These are phyloP conservation scores for Zymoseptoria brevis DNA, from an alignment of 2,329 filamentous ascomycete genomes.

Conservation along the genomic window DNA sequence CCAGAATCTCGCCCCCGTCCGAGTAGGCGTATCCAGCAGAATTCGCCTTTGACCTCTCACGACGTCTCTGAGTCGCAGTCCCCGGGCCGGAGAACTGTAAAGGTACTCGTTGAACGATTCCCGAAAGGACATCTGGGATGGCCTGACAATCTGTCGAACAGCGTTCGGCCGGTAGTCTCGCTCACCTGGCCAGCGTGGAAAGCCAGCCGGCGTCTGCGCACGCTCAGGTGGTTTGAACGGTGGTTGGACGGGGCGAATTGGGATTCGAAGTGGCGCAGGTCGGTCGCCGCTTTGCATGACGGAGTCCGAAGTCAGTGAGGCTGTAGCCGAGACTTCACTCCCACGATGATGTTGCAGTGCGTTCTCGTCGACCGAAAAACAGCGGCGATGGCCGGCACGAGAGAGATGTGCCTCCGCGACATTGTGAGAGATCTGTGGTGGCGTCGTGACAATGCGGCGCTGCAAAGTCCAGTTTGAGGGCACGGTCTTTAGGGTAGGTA, in stretches of 20 bases:
- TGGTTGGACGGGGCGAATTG: constrained; percentile 10
- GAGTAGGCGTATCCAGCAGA: neutral
- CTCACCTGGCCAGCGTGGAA: constrained; percentile 24
- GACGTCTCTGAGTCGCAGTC: neutral
- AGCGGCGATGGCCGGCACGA: constrained; percentile 6
- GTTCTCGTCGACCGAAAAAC: constrained; percentile 21
- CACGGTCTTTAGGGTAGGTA: constrained; percentile 33
- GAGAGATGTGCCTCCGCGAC: neutral
- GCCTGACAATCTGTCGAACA: neutral
- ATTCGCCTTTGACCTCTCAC: neutral
- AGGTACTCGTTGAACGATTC: neutral
- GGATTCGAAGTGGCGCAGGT: constrained; percentile 1
- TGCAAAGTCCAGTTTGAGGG: constrained; percentile 22
- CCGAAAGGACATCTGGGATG: neutral
- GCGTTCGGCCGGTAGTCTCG: neutral
- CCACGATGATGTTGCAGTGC: constrained; percentile 4
- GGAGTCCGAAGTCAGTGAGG: neutral
- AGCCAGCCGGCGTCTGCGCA: constrained; percentile 21
- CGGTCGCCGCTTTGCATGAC: neutral
- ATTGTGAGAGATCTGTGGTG: constrained; percentile 8
- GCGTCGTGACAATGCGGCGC: constrained; percentile 14
- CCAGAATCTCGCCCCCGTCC: constrained; percentile 15
- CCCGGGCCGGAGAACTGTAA: neutral
- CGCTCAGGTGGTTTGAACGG: constrained; percentile 19
- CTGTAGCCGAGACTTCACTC: constrained; percentile 1